phyloP scores from a whole-genome alignment of 441 rosid species.

The Melastoma candidum region DNA sequence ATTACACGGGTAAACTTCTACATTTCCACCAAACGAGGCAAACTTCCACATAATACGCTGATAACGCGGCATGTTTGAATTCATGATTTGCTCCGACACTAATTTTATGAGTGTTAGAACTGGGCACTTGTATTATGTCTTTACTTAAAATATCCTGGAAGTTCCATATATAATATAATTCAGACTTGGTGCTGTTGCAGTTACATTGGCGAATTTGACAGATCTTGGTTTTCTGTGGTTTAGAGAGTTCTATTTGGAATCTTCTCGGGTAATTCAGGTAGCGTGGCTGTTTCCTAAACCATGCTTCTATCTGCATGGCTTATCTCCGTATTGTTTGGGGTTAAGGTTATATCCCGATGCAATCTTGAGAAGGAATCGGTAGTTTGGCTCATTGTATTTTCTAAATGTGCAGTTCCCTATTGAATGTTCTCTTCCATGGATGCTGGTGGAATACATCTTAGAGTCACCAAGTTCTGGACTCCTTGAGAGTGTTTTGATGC shows the following conservation, averaged over 20 bases:
- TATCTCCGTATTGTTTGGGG: slow-evolving; percentile 9
- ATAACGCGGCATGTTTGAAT: no score
- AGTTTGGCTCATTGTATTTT: neutral
- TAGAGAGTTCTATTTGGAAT: slow-evolving; percentile 98
- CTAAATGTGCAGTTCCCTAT: slow-evolving; percentile 66
- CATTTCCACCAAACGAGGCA: neutral
- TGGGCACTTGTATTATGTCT: neutral
- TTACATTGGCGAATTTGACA: slow-evolving; percentile 67
- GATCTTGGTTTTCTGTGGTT: slow-evolving; percentile 99
- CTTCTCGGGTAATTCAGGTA: slow-evolving; percentile 99
- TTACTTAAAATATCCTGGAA: no score
- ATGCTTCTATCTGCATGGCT: slow-evolving; percentile 7
- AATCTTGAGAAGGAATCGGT: neutral
- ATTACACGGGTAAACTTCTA: slow-evolving; percentile 64
- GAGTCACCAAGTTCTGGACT: slow-evolving; percentile 81
- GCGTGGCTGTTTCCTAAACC: slow-evolving; percentile 5
- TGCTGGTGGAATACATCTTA: slow-evolving; percentile 88
- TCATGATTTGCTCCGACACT: no score
- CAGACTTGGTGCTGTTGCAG: slow-evolving; percentile 44
- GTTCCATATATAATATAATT: slow-evolving; percentile 11
- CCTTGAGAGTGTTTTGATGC: slow-evolving; percentile 86
- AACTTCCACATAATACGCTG: no score
- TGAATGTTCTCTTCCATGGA: slow-evolving; percentile 99
- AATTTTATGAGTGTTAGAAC: no score
- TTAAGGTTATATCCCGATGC: neutral